A percentile compares a stretch with the other conserved stretches of the same genome.
phyloP scores from a whole-genome alignment of 495 filamentous ascomycete genomes.

The Daldinia caldariorum region DNA sequence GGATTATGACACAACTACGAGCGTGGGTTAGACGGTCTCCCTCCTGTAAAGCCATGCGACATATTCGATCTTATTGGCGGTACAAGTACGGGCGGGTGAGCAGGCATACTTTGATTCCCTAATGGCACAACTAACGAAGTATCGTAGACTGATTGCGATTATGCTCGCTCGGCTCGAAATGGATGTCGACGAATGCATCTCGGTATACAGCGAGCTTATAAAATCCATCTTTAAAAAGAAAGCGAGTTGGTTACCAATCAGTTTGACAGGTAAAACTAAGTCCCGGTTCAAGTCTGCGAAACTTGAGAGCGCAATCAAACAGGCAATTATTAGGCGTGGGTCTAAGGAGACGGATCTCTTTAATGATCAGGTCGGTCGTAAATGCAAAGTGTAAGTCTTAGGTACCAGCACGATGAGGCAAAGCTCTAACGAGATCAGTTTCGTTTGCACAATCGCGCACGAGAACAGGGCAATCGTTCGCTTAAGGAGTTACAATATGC shows the following conservation, averaged over 20 bases:
- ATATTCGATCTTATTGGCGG: not conserved
- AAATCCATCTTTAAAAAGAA: not conserved
- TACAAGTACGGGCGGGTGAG: not conserved
- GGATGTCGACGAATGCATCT: slow-evolving; percentile 12
- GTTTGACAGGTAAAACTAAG: slow-evolving; percentile 3
- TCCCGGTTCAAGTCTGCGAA: slow-evolving; percentile 7
- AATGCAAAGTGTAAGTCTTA: not conserved
- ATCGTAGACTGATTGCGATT: not conserved
- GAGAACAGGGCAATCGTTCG: not conserved
- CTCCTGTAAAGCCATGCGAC: not conserved
- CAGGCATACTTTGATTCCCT: not conserved
- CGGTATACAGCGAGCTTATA: slow-evolving; percentile 1
- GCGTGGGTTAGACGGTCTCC: not conserved
- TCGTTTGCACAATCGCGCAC: not conserved
- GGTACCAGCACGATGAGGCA: not conserved
- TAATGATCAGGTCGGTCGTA: not conserved
- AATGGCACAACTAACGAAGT: not conserved
- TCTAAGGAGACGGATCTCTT: slow-evolving; percentile 1
- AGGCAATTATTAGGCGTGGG: not conserved
- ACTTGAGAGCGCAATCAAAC: slow-evolving; percentile 10
- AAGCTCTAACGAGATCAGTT: not conserved
- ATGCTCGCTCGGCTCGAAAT: slow-evolving; percentile 12
- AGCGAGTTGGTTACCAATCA: not conserved
- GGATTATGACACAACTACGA: not conserved
- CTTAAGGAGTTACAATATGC: not conserved